phyloP scores from a whole-genome alignment of 306 rosid species.

The Herpetospermum pedunculosum region DNA sequence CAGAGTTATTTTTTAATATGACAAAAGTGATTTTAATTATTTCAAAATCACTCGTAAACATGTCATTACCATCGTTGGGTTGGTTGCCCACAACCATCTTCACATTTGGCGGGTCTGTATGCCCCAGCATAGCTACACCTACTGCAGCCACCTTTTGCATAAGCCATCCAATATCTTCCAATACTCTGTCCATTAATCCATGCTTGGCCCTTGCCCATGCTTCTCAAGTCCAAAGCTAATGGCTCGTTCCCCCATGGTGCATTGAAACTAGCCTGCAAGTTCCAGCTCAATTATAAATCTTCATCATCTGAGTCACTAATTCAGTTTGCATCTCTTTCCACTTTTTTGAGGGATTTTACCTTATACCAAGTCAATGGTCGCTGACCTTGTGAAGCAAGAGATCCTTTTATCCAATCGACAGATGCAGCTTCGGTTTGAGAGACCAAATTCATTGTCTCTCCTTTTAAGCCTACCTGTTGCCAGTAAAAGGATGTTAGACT shows the following conservation, averaged over 20 bases:
- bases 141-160: slow-evolving; percentile 66
- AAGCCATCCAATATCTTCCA: slow-evolving; percentile 92
- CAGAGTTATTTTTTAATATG: too few relatives aligned
- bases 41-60: too few relatives aligned
- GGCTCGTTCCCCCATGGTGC: slow-evolving; percentile 68
- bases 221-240: slow-evolving; percentile 70
- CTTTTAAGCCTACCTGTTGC: slow-evolving; percentile 74
- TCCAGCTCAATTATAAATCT: background rate
- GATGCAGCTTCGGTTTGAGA: slow-evolving; percentile 52
- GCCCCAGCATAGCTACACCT: slow-evolving; percentile 65
- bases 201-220: slow-evolving; percentile 97
- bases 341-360: slow-evolving; percentile 24
- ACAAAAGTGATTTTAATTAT: too few relatives aligned
- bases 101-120: slow-evolving; percentile 45
- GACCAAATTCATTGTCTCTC: slow-evolving; percentile 67
- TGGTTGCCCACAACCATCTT: slow-evolving; percentile 78
- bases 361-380: slow-evolving; percentile 80
- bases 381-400: slow-evolving; percentile 32
- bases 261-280: slow-evolving; percentile 62
- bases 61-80: slow-evolving; percentile 95
- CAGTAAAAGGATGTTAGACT: background rate
- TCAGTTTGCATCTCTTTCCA: background rate
- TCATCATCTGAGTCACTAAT: background rate
- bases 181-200: slow-evolving; percentile 97
- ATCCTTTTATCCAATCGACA: slow-evolving; percentile 55